phyloP scores from a whole-genome alignment of 1,284 basidiomycete genomes.

The Cryptococcus sp. region DNA sequence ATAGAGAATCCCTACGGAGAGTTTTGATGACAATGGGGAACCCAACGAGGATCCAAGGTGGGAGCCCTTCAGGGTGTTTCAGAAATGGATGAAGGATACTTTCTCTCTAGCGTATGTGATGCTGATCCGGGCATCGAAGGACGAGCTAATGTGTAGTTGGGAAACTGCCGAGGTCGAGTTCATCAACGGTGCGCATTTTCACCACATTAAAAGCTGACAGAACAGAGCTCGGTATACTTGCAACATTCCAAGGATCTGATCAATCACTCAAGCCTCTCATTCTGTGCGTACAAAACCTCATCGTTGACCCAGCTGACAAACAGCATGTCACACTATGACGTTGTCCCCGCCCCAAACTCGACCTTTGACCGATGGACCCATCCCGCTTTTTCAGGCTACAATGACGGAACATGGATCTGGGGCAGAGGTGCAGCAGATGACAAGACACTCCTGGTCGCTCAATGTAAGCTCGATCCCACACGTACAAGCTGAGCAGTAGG shows the following conservation, averaged over 20 bases:
- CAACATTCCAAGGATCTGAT: conserved; percentile 50
- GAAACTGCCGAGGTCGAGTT: conserved; percentile 40
- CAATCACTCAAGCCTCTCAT: conserved; percentile 50
- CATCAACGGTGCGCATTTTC: conserved; percentile 45
- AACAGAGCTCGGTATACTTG: conserved; percentile 46
- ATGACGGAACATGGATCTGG: conserved; percentile 43
- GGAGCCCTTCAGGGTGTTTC: conserved; percentile 45
- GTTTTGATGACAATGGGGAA: conserved; percentile 46
- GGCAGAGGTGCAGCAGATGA: conserved; percentile 46
- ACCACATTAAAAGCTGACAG: neutral
- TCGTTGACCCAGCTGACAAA: neutral
- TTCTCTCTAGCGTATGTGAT: conserved; percentile 39
- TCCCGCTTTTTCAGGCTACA: conserved; percentile 42
- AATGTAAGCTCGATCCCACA: conserved; percentile 37
- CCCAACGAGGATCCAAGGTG: conserved; percentile 45
- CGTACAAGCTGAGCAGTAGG: conserved; percentile 13
- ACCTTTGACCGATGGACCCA: conserved; percentile 46
- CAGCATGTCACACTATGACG: conserved; percentile 48
- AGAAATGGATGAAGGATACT: conserved; percentile 36
- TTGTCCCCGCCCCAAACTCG: conserved; percentile 41
- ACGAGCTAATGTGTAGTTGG: conserved; percentile 10
- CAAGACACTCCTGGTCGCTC: conserved; percentile 47
- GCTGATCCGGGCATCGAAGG: neutral
- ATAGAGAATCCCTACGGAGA: conserved; percentile 40
- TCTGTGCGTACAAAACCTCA: conserved; percentile 16